Base-by-base conservation (phyloP, 306 rosid species). In the Lathyrus sativus region DNA sequence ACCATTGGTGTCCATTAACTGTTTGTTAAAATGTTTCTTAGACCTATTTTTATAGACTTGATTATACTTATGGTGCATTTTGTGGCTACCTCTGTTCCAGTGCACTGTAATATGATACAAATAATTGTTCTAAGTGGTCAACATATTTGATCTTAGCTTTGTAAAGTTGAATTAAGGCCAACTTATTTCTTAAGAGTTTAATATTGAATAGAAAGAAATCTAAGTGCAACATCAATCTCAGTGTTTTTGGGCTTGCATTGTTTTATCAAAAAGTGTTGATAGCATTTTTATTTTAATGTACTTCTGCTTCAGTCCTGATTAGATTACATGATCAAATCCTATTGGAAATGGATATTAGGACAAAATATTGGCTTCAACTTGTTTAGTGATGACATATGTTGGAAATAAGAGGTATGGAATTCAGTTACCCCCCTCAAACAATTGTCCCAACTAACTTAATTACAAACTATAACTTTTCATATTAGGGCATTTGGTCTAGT, bases 21-120 rank as follows among this genome's bases (percentile, higher is more conserved):
- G 78, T 74, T 65, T 56, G 72, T 41, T 74, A 50, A 42, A 65
- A 54, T 66, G 67, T 43, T 64, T 64, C 65, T 42, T 39, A 4
- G 3, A 54, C 48, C 58, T 53, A 15, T 53, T 64, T 57, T 1
- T 9, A 0, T 64, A 15, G 14, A 63, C 37, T 41, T n/a, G 17
- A 17, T 19, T 19, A 19, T 19, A 19, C 22, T 71, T 70, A 1
- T 13, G 15, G 15, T 53, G 24, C 14, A 38, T 68, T 26, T 18
- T 68, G 31, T 45, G 8, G 38, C 5, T 33, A 33, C 0, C 1
- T 6, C 6, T 33, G 8, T 24, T 24, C 26, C 26, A 24, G 8
- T 33, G 0, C 38, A 33, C 38, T 33, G 38, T 33, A 49, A 44
- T 15, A 49, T 49, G 26, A 11, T 8, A 49, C 6, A 10, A 7